Conservation (phyloP, 768 basidiomycete species). For the Rhizopogon vesiculosus region DNA sequence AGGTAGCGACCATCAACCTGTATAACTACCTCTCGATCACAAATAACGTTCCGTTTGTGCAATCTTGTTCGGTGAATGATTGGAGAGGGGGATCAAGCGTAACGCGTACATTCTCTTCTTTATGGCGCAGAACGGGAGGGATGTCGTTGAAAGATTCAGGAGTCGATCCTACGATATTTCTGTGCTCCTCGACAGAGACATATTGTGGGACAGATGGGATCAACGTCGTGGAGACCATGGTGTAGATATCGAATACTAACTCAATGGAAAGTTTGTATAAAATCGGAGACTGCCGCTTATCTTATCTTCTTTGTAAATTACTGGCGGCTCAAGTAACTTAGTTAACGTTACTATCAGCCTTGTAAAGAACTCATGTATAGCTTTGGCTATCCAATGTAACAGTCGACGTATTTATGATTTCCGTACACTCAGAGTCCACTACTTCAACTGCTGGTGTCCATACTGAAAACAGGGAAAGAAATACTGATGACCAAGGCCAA, state of each 20-base stretch:
- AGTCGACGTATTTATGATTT: too few relatives aligned
- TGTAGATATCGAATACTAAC: neutral
- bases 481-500: too few relatives aligned
- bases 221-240: neutral
- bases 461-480: too few relatives aligned
- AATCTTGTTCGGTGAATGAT: slow-evolving; percentile 49
- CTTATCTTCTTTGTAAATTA: too few relatives aligned
- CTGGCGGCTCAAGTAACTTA: too few relatives aligned
- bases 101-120: slow-evolving; percentile 66
- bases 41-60: slow-evolving; percentile 65
- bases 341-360: too few relatives aligned
- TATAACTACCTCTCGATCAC: slow-evolving; percentile 74
- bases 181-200: neutral
- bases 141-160: slow-evolving; percentile 83
- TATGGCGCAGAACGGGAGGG: slow-evolving; percentile 74
- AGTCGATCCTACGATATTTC: slow-evolving; percentile 55
- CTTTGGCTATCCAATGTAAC: too few relatives aligned
- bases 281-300: too few relatives aligned
- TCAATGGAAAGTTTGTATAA: too few relatives aligned
- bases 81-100: slow-evolving; percentile 64
- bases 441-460: too few relatives aligned
- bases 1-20: neutral
- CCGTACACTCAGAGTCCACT: too few relatives aligned
- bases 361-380: too few relatives aligned
- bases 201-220: neutral